These are phyloP conservation scores for Thelonectria blattea DNA, from an alignment of 2,329 filamentous ascomycete genomes.

Conservation along the genomic window DNA sequence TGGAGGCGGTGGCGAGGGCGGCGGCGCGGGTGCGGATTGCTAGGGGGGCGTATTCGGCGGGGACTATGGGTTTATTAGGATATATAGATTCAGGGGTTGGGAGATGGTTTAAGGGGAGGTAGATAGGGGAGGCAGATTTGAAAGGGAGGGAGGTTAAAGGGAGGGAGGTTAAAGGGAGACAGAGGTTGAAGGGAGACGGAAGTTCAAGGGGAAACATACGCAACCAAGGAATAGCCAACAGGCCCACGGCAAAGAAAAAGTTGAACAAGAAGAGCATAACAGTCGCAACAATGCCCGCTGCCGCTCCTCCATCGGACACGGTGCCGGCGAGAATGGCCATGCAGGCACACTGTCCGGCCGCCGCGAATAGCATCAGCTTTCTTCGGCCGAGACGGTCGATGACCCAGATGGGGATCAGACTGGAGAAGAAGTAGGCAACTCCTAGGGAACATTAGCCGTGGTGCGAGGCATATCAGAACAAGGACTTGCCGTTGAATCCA, in stretches of 20 bases:
- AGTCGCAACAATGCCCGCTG: conserved; percentile 49
- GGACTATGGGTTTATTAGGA: conserved; percentile 36
- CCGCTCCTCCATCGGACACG: conserved; percentile 45
- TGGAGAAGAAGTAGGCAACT: conserved; percentile 43
- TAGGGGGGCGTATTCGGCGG: conserved; percentile 51
- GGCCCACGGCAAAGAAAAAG: conserved; percentile 50
- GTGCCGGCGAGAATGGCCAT: conserved; percentile 55
- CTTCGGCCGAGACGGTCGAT: conserved; percentile 56
- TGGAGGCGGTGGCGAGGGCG: conserved; percentile 47
- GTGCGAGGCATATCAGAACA: too few species aligned
- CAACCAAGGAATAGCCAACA: conserved; percentile 48
- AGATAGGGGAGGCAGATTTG: too few species aligned
- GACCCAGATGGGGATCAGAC: conserved; percentile 43
- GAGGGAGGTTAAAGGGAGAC: too few species aligned
- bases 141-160: too few species aligned
- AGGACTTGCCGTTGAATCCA: conserved; percentile 51
- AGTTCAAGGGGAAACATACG: conserved; percentile 26
- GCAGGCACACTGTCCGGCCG: conserved; percentile 45
- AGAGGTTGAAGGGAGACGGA: background rate
- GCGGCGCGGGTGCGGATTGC: conserved; percentile 47
- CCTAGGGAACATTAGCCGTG: conserved; percentile 15
- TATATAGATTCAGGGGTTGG: background rate
- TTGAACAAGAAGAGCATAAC: conserved; percentile 53
- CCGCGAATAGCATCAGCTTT: conserved; percentile 62
- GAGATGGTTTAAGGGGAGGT: too few species aligned